These are phyloP conservation scores for Fusarium zealandicum DNA, from an alignment of 2,329 filamentous ascomycete species.

Conservation along the genomic window DNA sequence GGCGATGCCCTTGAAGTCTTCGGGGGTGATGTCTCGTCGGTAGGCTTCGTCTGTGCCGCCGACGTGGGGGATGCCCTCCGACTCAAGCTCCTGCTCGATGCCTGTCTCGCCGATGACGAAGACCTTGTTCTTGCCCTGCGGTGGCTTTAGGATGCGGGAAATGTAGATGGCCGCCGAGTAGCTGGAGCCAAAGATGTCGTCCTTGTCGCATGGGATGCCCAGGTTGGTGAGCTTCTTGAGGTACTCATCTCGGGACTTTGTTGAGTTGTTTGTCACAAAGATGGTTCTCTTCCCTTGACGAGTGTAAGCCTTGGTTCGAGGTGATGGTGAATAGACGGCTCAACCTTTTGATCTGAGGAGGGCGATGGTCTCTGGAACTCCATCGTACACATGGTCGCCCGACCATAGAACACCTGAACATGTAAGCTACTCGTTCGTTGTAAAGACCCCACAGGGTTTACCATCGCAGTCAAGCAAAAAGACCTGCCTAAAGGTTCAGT, in stretches of 20 bases:
- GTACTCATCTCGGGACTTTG: constrained; percentile 92
- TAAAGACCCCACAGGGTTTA: constrained; percentile 50
- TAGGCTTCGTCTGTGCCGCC: constrained; percentile 85
- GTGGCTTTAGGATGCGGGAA: constrained; percentile 84
- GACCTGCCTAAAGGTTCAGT: constrained; percentile 60
- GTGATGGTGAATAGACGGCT: not conserved
- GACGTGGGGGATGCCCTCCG: constrained; percentile 80
- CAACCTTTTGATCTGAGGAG: constrained; percentile 82
- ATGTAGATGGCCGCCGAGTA: constrained; percentile 98
- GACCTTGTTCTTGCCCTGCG: constrained; percentile 85
- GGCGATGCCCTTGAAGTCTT: constrained; percentile 81
- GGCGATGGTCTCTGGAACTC: constrained; percentile 83
- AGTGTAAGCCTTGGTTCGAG: constrained; percentile 12
- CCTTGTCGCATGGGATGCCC: constrained; percentile 79
- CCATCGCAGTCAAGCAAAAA: constrained; percentile 98
- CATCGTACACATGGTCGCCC: constrained; percentile 86
- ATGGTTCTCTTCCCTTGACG: constrained; percentile 82
- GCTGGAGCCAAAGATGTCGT: constrained; percentile 95
- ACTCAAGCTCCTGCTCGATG: constrained; percentile 85
- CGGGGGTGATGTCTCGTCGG: constrained; percentile 78
- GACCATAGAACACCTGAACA: constrained; percentile 89
- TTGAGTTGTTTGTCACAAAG: constrained; percentile 99
- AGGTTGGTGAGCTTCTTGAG: constrained; percentile 86
- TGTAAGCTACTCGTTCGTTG: constrained; percentile 9
- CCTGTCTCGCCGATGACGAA: constrained; percentile 92